Conservation (phyloP, 345 rosid genomes). For the Eutrema heterophyllum region DNA sequence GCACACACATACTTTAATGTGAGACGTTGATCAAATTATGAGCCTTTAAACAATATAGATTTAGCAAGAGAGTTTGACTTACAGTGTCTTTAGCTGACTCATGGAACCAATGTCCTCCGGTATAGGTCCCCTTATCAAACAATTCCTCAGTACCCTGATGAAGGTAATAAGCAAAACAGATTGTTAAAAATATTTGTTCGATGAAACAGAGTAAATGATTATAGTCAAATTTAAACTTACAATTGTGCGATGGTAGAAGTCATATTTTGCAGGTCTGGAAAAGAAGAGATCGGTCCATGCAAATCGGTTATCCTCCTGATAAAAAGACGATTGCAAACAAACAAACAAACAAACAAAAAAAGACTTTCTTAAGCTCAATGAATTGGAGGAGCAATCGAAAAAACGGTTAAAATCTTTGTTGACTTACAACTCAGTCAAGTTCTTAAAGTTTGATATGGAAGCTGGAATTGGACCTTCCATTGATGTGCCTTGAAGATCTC, state of each 20-base stretch:
- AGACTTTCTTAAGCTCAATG: not conserved
- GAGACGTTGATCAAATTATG: not conserved
- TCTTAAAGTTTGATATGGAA: conserved; percentile 46
- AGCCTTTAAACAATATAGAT: not conserved
- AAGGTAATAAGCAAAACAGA: not conserved
- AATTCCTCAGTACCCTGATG: conserved; percentile 61
- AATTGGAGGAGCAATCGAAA: not conserved
- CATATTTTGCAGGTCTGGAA: conserved; percentile 47
- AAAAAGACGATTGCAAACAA: not conserved
- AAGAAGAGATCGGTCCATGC: conserved; percentile 39
- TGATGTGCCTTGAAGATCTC: conserved; percentile 77
- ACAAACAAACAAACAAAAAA: not conserved
- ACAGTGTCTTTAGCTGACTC: conserved; percentile 39
- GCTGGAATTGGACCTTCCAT: conserved; percentile 91
- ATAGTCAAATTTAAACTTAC: conserved; percentile 40
- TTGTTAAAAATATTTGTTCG: not conserved
- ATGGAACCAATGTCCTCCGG: conserved; percentile 44
- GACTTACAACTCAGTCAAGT: conserved; percentile 54
- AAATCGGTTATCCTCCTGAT: conserved; percentile 71
- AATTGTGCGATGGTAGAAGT: no score
- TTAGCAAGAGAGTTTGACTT: conserved; percentile 27
- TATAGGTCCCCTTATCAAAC: conserved; percentile 47
- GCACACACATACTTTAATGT: not conserved
- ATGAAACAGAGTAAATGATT: not conserved
- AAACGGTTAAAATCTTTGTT: not conserved